Evolutionary conservation across 129 eudicot species (phyloP).

Genomic region (Cynara cardunculus): DNA sequence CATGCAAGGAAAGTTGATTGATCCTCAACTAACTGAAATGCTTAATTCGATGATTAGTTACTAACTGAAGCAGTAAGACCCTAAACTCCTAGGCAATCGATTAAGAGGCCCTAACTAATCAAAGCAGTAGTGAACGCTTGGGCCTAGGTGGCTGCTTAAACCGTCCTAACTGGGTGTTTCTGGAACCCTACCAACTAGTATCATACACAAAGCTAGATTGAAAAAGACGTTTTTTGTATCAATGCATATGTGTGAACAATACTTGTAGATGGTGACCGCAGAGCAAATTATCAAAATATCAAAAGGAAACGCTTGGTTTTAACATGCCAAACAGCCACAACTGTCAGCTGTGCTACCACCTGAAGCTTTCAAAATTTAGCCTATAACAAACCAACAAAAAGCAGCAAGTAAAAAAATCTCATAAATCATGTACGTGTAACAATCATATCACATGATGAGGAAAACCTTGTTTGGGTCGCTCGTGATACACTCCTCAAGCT

Average conservation of each 20-base stretch:
- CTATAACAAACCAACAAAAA: not conserved
- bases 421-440: not conserved
- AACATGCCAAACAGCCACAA: not conserved
- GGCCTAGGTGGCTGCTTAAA: no score
- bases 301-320: not conserved
- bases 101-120: no score
- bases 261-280: not conserved
- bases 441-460: not conserved
- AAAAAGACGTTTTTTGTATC: not conserved
- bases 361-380: no score
- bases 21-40: no score
- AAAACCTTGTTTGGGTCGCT: conserved; percentile 73
- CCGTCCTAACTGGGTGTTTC: no score
- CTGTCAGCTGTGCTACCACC: not conserved
- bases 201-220: not conserved
- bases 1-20: no score
- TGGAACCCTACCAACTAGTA: no score
- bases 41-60: no score
- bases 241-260: not conserved
- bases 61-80: no score
- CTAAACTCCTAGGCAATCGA: no score
- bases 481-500: conserved; percentile 85
- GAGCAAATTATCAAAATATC: not conserved
- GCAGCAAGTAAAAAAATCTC: not conserved
- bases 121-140: no score